Base-by-base conservation (phyloP, 2,329 filamentous ascomycete genomes). In the Clarireedia monteithiana region DNA sequence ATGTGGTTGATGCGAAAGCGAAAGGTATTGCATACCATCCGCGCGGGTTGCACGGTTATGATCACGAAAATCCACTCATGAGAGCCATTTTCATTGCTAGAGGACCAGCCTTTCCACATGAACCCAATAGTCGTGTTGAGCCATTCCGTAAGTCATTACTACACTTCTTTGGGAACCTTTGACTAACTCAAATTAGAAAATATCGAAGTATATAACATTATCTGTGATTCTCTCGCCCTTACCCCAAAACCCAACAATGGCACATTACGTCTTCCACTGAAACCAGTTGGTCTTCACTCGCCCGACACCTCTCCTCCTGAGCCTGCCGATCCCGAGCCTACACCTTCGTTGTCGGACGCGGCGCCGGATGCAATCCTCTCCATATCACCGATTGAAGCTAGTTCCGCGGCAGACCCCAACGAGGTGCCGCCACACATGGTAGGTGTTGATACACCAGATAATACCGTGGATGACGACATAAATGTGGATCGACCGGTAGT, bases 11-110 rank as follows among this genome's bases (percentile, higher is more conserved):
- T 49, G 89, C 81, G 0, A 77, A 84, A 59, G 76, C 79, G 53
- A 82, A 83, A 12, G 83, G 82, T 0, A 69, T 81, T 12, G 75
- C 82, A 0, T 99, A 96, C 67, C 80, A 86, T 62, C 94, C 94
- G 0, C 81, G 80, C 27, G 94, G 94, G 2, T 74, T 99, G 2
- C 94, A 99, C 68, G 94, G 94, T 1, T 99, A 97, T 68, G 94
- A 99, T 68, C 86, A 96, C 66, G 86, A 95, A 66, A 86, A 99
- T 68, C 91, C 92, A 0, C 76, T 99, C 46, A 99, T 99, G 94
- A 79, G 94, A 40, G 92, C 94, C 0, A 95, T 99, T 45, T 99
- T 99, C 65, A 79, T 97, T 49, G 94, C 94, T 1, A 79, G 89
- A 40, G 94, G 94, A 0, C 94, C 94, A 4, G 91, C 92, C 0